Conservation (phyloP, 306 rosid species). For the Senna siamea region DNA sequence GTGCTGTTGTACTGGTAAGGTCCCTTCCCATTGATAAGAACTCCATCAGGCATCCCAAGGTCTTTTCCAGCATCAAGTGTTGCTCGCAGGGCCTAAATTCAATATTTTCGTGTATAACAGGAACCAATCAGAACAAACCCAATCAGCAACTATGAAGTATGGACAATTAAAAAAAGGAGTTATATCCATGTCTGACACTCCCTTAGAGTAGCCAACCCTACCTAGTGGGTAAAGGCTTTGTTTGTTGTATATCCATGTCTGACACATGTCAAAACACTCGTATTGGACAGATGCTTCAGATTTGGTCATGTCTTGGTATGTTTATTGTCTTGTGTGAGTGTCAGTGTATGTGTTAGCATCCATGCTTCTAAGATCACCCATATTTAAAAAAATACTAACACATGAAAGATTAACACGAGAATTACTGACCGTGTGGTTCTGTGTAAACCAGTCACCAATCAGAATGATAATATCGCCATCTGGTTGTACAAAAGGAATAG, state of each 20-base stretch:
- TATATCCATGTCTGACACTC: no score
- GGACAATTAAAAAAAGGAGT: no score
- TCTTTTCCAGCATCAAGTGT: slow-evolving; percentile 69
- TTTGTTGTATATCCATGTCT: no score
- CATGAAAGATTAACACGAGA: background rate
- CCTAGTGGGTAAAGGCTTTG: no score
- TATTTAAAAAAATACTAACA: background rate
- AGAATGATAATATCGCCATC: slow-evolving; percentile 70
- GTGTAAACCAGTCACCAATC: slow-evolving; percentile 86
- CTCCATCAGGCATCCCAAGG: slow-evolving; percentile 90
- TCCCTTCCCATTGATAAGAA: slow-evolving; percentile 94
- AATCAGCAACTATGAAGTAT: background rate
- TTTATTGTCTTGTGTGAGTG: no score
- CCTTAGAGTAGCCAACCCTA: no score
- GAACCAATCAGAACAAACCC: slow-evolving; percentile 10
- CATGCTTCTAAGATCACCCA: background rate
- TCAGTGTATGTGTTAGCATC: no score
- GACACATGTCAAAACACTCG: no score
- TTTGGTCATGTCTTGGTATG: no score
- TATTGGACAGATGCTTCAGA: no score
- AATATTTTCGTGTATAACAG: background rate
- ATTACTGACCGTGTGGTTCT: slow-evolving; percentile 67
- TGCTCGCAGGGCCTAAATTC: slow-evolving; percentile 60
- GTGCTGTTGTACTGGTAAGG: slow-evolving; percentile 82
- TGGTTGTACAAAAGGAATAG: slow-evolving; percentile 74